Base-by-base conservation (phyloP, 1,284 basidiomycete species). In the Malassezia nana region DNA sequence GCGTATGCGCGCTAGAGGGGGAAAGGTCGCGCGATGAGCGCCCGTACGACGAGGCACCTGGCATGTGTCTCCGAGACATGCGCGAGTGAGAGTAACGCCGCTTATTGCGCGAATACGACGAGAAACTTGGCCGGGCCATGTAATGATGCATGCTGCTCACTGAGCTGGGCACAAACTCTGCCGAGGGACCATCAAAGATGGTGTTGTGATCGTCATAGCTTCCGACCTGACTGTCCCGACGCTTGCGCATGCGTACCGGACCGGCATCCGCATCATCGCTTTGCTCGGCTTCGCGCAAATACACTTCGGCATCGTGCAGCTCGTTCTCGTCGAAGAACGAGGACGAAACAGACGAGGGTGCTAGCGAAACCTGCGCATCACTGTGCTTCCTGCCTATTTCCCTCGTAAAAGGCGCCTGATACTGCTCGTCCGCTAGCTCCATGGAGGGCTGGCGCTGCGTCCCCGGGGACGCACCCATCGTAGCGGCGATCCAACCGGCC, bases 251-350 rank as follows among this genome's bases (percentile, higher is more conserved):
- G 38, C 48, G 42, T 22, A 46, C 42, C 18, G 56, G 51, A 18
- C 60, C 61, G 10, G 47, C 56, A 16, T 55, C 53, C 10, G 9
- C 47, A 7, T 41, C 53, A 6, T 25, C 18, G 7, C 33, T 45
- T 12, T 20, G 35, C 2, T 28, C 32, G 15, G 13, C 15, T 12
- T 38, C 44, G 16, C 43, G 48, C 7, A 64, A 60, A 64, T 64
- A 72, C 22, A 59, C 63, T 26, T 66, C 38, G 6, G 70, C 69
- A 41, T 71, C 70, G 9, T 52, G 48, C 18, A 61, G 45, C 46
- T 72, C 70, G 16, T 59, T 52, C n/a, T 71, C 68, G 57, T 64
- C 67, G 46, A 72, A 72, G 52, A 68, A 72, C 6, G 67, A 67
- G 12, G 69, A 66, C 0, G 65, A 60, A 12, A 60, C 54, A 9